Conservation (phyloP, 108 stramenopile species). For the Cylindrotheca closterium region DNA sequence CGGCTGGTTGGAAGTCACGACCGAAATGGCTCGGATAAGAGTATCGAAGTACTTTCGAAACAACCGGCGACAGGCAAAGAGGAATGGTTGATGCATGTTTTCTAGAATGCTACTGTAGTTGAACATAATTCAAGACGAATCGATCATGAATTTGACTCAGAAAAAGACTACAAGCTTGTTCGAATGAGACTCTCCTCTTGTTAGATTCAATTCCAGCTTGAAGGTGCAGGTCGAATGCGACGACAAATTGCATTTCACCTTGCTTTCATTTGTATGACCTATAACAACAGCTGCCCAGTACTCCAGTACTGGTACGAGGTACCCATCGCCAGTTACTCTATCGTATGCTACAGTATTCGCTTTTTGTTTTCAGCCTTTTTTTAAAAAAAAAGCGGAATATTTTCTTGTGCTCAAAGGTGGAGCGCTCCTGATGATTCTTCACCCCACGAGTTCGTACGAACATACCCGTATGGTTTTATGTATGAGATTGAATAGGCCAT, state of each 20-base stretch:
- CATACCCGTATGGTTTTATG: not conserved
- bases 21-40: not conserved
- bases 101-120: too few species aligned
- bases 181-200: not conserved
- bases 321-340: too few species aligned
- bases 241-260: too few species aligned
- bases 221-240: not conserved
- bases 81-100: not conserved
- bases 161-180: too few species aligned
- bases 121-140: conserved; percentile 8
- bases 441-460: not conserved
- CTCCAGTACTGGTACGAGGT: too few species aligned
- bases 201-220: not conserved
- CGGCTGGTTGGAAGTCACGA: not conserved
- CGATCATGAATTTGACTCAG: too few species aligned
- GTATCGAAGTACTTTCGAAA: not conserved
- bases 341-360: too few species aligned
- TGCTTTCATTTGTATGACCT: too few species aligned
- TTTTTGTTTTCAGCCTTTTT: conserved; percentile 1
- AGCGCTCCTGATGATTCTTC: too few species aligned
- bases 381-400: conserved; percentile 10
- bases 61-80: not conserved
- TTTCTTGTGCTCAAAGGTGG: conserved; percentile 4
- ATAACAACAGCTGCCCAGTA: too few species aligned
- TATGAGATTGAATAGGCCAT: too few species aligned